phyloP scores from a whole-genome alignment of 345 rosid species.

The Excoecaria cochinchinensis region DNA sequence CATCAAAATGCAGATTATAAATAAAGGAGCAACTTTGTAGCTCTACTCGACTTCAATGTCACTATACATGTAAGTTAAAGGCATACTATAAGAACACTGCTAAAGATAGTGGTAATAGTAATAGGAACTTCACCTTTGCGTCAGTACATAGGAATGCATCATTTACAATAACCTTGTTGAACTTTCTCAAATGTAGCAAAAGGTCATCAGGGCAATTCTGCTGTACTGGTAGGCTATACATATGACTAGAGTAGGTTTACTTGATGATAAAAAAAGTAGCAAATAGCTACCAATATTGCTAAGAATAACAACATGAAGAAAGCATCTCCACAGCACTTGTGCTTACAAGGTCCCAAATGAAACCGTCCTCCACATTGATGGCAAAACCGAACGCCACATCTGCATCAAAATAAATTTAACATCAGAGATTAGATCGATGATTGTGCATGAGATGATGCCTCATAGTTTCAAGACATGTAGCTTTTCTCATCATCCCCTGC shows the following conservation, averaged over 20 bases:
- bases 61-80: no score
- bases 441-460: not conserved
- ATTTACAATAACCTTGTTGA: not conserved
- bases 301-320: not conserved
- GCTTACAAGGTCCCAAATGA: conserved; percentile 26
- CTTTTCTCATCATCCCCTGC: not conserved
- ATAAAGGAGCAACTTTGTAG: no score
- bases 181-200: not conserved
- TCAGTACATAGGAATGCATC: not conserved
- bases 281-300: not conserved
- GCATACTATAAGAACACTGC: not conserved
- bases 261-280: conserved; percentile 7
- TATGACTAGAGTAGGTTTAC: not conserved
- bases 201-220: not conserved
- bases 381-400: conserved; percentile 30
- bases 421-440: not conserved
- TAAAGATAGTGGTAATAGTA: not conserved
- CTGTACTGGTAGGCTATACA: not conserved
- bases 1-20: no score
- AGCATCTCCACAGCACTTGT: conserved; percentile 18
- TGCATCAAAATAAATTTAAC: conserved; percentile 3
- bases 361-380: conserved; percentile 27
- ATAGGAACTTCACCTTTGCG: not conserved
- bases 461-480: not conserved
- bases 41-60: no score